phyloP scores from a whole-genome alignment of 108 stramenopile genomes.

The Aurantiochytrium sp. region DNA sequence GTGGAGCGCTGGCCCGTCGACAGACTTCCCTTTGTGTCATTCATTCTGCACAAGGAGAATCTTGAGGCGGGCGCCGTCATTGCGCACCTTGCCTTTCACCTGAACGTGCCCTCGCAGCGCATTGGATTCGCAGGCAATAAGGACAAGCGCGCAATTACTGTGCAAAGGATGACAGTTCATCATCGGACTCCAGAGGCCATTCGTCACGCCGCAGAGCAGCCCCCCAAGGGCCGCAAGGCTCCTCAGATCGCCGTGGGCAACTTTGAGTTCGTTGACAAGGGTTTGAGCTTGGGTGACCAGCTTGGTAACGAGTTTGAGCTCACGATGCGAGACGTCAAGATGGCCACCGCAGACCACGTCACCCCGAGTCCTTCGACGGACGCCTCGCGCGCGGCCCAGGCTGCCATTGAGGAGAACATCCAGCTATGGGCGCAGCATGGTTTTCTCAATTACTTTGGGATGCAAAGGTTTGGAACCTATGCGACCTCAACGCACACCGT shows the following conservation, averaged over 20 bases:
- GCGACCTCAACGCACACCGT: conserved; percentile 34
- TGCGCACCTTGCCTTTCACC: background rate
- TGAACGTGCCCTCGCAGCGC: conserved; percentile 20
- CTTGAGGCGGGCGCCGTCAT: conserved; percentile 26
- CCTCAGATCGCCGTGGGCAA: conserved; percentile 31
- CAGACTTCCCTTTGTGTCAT: conserved; percentile 30
- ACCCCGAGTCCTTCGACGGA: background rate
- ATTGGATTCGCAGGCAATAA: conserved; percentile 43
- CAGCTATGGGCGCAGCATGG: conserved; percentile 18
- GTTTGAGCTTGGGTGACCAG: conserved; percentile 35
- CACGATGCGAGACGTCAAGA: conserved; percentile 4
- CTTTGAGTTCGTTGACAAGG: conserved; percentile 30
- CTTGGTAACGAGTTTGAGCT: conserved; percentile 35
- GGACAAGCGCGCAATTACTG: conserved; percentile 43
- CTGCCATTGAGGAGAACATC: background rate
- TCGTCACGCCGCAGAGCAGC: conserved; percentile 17
- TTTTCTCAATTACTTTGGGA: conserved; percentile 50
- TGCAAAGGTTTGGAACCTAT: conserved; percentile 43
- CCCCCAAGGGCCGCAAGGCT: background rate
- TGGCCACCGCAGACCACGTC: background rate
- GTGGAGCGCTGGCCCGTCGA: conserved; percentile 33
- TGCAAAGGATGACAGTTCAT: conserved; percentile 39
- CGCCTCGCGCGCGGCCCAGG: conserved; percentile 1
- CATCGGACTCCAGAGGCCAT: conserved; percentile 26
- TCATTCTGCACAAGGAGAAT: conserved; percentile 49